Evolutionary conservation across 2,329 filamentous ascomycete genomes (phyloP), one percentile per base, ranked within the genome.

Genomic region (Phoma herbarum): DNA sequence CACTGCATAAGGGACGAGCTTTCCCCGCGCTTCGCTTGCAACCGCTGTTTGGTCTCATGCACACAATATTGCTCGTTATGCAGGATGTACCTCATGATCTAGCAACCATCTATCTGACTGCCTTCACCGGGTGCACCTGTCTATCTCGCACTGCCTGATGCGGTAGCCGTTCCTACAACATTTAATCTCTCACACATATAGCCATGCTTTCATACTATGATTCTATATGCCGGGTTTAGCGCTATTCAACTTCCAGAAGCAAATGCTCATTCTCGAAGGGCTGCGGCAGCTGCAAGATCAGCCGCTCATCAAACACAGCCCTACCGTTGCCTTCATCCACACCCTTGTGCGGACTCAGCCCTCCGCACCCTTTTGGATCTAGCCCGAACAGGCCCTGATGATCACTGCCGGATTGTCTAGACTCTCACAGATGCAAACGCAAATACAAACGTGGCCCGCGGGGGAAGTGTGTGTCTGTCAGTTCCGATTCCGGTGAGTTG

Each of bases 1-100:
- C 31, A 31, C 56, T 54, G 50, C 50, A 59, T 44, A 12, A 45
- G 37, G 45, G 16, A 54, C 31, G 50, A 42, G 41, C 44, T 49
- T 59, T 48, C 49, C 56, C 56, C 56, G 37, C 54, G 54, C 54
- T 43, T 59, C 56, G 50, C 50, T 45, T 53, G 49, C 45, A 53
- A 39, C 49, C 56, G 50, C 25, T 44, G 37, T 44, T 42, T 59
- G 39, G 16, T 23, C 18, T 23, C 18, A 50, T 54, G 50, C 56
- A 46, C 3, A 46, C 35, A 42, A 54, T 50, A 59, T 49, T 39
- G 49, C 26, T 9, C 1, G 20, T 20, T n/a, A n/a, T n/a, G n/a
- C 41, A 39, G 50, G 31, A 39, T 2, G 23, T 22, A 28, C 42
- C 39, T 22, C n/a, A 5, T n/a, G 12, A 39, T 45, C n/a, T 28